Percentiles rank a stretch among this genome's conserved stretches.
phyloP scores from a whole-genome alignment of 768 basidiomycete species.

The Coprinopsis strossmayeri region DNA sequence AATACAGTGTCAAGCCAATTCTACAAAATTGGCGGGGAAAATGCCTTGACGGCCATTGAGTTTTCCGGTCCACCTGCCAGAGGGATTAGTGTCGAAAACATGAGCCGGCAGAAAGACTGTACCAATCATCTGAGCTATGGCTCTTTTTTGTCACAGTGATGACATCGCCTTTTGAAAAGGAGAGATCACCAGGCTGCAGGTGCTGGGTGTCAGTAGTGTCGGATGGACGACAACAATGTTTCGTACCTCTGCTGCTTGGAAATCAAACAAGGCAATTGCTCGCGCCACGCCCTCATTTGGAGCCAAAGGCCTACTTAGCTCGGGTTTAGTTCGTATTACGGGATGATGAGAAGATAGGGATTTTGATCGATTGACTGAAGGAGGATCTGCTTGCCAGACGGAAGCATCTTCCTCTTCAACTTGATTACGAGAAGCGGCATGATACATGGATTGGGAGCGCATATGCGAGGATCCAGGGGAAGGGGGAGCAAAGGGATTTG shows the following conservation, averaged over 20 bases:
- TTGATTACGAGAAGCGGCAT: not conserved
- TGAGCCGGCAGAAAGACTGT: constrained; percentile 14
- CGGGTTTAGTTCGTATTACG: constrained; percentile 46
- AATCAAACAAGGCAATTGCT: constrained; percentile 71
- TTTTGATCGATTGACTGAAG: not conserved
- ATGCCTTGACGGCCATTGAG: constrained; percentile 52
- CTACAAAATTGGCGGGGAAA: constrained; percentile 85
- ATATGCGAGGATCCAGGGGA: constrained; percentile 1
- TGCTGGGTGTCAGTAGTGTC: constrained; percentile 6
- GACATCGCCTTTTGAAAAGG: constrained; percentile 71
- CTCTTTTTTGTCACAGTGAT: constrained; percentile 66
- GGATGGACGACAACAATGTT: not conserved
- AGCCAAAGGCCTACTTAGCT: constrained; percentile 39
- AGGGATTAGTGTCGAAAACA: constrained; percentile 1
- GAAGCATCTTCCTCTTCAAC: not conserved
- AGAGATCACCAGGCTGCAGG: constrained; percentile 60
- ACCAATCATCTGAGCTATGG: constrained; percentile 72
- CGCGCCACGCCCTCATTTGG: constrained; percentile 59
- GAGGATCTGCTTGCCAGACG: not conserved
- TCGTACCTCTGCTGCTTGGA: constrained; percentile 61
- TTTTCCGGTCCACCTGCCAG: constrained; percentile 72
- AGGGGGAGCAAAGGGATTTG: constrained; percentile 1
- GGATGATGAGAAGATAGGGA: constrained; percentile 13
- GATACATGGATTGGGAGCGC: constrained; percentile 5
- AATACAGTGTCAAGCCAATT: constrained; percentile 34